phyloP scores from a whole-genome alignment of 106 monocot species.

The Amphibolis antarctica region DNA sequence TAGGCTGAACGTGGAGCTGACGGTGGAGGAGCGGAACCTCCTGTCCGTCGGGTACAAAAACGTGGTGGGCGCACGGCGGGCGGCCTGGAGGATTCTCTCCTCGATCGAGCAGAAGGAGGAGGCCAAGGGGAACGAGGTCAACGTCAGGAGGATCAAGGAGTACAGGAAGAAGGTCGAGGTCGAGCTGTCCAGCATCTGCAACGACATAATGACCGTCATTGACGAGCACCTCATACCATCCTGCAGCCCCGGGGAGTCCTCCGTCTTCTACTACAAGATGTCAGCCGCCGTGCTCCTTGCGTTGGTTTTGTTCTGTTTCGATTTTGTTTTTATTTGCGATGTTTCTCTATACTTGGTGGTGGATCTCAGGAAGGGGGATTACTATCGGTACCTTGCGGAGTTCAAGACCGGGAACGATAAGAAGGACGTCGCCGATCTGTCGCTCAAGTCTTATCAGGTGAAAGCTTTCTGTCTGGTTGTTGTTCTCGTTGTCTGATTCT shows the following conservation, averaged over 20 bases:
- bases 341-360: background rate
- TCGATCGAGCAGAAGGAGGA: conserved; percentile 81
- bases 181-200: conserved; percentile 43
- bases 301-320: background rate
- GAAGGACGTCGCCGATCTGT: conserved; percentile 42
- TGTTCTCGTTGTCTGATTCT: too few species aligned
- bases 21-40: conserved; percentile 78
- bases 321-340: background rate
- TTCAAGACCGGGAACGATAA: conserved; percentile 42
- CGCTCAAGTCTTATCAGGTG: conserved; percentile 47
- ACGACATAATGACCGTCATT: conserved; percentile 41
- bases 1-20: conserved; percentile 50
- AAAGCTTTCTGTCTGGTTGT: background rate
- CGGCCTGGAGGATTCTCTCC: conserved; percentile 55
- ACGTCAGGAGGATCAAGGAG: conserved; percentile 37
- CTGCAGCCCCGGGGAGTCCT: conserved; percentile 34
- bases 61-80: conserved; percentile 53
- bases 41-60: conserved; percentile 75
- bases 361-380: conserved; percentile 59
- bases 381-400: conserved; percentile 63
- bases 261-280: conserved; percentile 64
- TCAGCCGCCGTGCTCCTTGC: conserved; percentile 25
- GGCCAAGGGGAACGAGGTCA: conserved; percentile 45
- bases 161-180: conserved; percentile 57
- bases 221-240: conserved; percentile 52